Conservation (phyloP, 768 basidiomycete species). For the Daedaleopsis sinensis region DNA sequence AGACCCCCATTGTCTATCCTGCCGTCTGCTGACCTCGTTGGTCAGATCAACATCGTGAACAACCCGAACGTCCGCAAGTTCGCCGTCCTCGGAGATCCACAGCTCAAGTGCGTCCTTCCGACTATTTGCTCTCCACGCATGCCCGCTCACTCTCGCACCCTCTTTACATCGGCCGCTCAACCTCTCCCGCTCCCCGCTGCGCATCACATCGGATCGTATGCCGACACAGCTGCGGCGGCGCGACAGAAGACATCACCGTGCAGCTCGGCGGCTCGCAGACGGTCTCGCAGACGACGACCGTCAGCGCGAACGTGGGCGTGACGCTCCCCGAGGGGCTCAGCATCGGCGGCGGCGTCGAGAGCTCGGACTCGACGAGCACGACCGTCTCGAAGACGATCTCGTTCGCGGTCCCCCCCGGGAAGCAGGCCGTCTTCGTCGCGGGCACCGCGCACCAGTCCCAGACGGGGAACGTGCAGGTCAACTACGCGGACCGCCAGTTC, state of each 20-base stretch:
- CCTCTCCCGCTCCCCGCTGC: no score
- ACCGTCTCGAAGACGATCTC: slow-evolving; percentile 2
- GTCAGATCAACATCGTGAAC: slow-evolving; percentile 2
- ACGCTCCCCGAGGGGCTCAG: slow-evolving; percentile 2
- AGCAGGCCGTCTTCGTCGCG: slow-evolving; percentile 14
- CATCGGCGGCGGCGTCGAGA: slow-evolving; percentile 12
- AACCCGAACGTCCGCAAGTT: slow-evolving; percentile 8
- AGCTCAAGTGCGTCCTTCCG: slow-evolving; percentile 5
- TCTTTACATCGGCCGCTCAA: no score
- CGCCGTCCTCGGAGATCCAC: slow-evolving; percentile 1
- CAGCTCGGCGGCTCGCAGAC: slow-evolving; percentile 4
- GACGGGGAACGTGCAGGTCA: slow-evolving; percentile 14
- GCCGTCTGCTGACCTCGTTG: no score
- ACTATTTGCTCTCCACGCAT: not conserved
- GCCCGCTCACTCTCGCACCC: no score
- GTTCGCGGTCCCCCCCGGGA: slow-evolving; percentile 5
- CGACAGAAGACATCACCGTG: slow-evolving; percentile 5
- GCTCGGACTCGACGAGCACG: not conserved
- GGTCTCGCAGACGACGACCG: slow-evolving; percentile 4
- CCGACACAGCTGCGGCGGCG: slow-evolving; percentile 5
- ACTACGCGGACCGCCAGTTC: slow-evolving; percentile 6
- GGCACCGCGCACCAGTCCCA: slow-evolving; percentile 2
- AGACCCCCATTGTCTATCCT: no score
- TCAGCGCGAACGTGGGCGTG: slow-evolving; percentile 8
- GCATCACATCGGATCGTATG: no score